Evolutionary conservation across 2,329 filamentous ascomycete genomes (phyloP), one percentile per base, ranked within the genome.

Genomic region (Ceratocystiopsis sp.): DNA sequence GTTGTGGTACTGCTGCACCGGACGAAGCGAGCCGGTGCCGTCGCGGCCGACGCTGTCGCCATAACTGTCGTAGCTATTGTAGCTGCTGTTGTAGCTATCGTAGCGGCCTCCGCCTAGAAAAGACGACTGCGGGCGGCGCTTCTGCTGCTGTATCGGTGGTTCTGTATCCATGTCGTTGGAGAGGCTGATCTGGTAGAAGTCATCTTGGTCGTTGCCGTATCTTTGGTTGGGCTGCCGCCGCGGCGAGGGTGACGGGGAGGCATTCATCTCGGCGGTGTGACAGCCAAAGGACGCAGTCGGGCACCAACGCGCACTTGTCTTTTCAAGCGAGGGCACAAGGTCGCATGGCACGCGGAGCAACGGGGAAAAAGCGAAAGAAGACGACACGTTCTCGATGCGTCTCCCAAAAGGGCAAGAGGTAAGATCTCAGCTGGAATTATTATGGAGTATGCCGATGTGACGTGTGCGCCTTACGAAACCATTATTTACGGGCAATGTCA

Each of bases 1-100:
- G 48, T 54, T 57, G 53, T 59, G 57, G 45, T 60, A 55, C 44
- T 57, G 55, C 41, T 58, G 51, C 21, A 57, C 48, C 9, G 56
- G 55, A 12, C 45, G 47, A 10, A 48, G 46, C 9, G 42, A 38
- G 35, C 16, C n/a, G 38, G 45, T 33, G 37, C 34, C 41, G 40
- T 42, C 36, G 13, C 36, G 42, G 19, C 37, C 16, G 9, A 6
- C 17, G 37, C 32, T 35, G 48, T 41, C 42, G 17, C 50, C 46
- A 41, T 47, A 38, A 32, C 21, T 41, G 37, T 38, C 25, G 17
- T 47, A 47, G 37, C 42, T 42, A 42, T 40, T 42, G 45, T 41
- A 41, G 41, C 43, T 47, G 48, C n/a, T 48, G 48, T 15, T 46
- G 35, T 41, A 17, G 16, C 33, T 17, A n/a, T 33, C 19, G 11